Conservation (phyloP, 441 rosid species). For the Eutrema salsugineum region DNA sequence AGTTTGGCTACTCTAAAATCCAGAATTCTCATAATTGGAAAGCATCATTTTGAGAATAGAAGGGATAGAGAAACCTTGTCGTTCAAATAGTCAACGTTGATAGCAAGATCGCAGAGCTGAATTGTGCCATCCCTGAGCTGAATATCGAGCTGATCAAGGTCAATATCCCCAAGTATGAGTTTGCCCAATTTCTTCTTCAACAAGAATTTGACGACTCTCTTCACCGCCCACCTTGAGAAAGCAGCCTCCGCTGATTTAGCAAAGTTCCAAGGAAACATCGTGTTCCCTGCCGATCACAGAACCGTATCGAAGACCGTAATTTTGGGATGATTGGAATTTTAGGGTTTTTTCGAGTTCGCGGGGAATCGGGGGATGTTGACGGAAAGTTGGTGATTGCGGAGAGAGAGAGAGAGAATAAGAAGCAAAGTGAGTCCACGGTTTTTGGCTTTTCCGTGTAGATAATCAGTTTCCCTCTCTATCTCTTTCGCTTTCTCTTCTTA, state of each 20-base stretch:
- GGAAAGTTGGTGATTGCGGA: slow-evolving; percentile 40
- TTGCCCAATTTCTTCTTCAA: slow-evolving; percentile 94
- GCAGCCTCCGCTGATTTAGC: slow-evolving; percentile 80
- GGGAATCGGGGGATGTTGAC: slow-evolving; percentile 34
- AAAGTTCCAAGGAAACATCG: slow-evolving; percentile 81
- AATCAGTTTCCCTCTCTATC: slow-evolving; percentile 2
- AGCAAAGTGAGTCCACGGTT: slow-evolving; percentile 11
- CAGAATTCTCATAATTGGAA: background rate
- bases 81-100: slow-evolving; percentile 85
- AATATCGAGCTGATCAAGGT: slow-evolving; percentile 91
- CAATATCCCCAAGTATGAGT: slow-evolving; percentile 85
- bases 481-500: background rate
- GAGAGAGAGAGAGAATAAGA: background rate
- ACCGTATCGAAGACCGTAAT: background rate
- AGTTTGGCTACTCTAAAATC: too few species aligned
- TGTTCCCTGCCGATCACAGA: slow-evolving; percentile 24
- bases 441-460: slow-evolving; percentile 20
- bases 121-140: slow-evolving; percentile 81
- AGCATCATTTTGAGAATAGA: background rate
- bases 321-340: background rate
- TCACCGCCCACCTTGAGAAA: slow-evolving; percentile 88
- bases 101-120: slow-evolving; percentile 84
- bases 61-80: slow-evolving; percentile 44
- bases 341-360: slow-evolving; percentile 28
- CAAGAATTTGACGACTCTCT: slow-evolving; percentile 77